Conservation (phyloP, 805 yeast genomes). For the Candida pseudoglaebosa region DNA sequence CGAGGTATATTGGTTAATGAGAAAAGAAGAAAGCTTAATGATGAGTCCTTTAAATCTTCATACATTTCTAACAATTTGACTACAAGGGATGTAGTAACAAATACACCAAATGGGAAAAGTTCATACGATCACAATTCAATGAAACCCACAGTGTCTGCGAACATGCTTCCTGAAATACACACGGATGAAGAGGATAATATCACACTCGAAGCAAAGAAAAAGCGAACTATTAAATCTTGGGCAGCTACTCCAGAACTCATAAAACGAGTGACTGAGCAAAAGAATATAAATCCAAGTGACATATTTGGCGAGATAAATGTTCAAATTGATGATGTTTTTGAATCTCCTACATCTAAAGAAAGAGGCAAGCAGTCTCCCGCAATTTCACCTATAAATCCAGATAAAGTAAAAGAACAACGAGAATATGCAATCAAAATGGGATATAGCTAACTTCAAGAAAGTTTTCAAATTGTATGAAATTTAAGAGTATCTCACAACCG, state of each 20-base stretch:
- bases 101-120: background rate
- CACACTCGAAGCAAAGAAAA: conserved; percentile 11
- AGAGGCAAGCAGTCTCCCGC: conserved; percentile 55
- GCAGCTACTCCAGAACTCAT: conserved; percentile 36
- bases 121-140: background rate
- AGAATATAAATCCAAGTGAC: conserved; percentile 53
- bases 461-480: conserved; percentile 2
- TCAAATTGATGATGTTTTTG: conserved; percentile 65
- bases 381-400: conserved; percentile 37
- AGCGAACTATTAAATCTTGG: conserved; percentile 28
- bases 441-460: conserved; percentile 19
- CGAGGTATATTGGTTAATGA: conserved; percentile 16
- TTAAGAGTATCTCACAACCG: conserved; percentile 1
- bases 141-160: conserved; percentile 12
- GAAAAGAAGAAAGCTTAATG: conserved; percentile 1
- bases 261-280: conserved; percentile 21
- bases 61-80: too few relatives aligned
- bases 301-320: conserved; percentile 74
- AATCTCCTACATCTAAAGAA: conserved; percentile 44
- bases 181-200: conserved; percentile 36
- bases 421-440: conserved; percentile 48
- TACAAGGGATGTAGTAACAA: background rate
- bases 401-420: conserved; percentile 42
- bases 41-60: too few relatives aligned
- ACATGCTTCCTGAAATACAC: conserved; percentile 34